Conservation (phyloP, 1,139 yeast species). For the Spathaspora sp. region DNA sequence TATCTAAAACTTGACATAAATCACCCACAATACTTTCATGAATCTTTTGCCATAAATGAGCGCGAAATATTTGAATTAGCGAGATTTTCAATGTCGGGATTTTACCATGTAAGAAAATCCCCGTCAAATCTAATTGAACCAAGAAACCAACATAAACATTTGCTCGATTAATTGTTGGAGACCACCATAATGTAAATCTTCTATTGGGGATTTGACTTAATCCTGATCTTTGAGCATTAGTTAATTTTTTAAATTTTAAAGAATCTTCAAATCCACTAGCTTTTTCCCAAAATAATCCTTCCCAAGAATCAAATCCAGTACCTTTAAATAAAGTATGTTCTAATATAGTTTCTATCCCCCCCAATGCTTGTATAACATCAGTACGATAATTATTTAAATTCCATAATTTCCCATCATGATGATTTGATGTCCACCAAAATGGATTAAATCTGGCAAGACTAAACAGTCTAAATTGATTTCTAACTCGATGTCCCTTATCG, state of each 20-base stretch:
- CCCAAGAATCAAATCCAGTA: conserved; percentile 98
- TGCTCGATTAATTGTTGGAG: conserved; percentile 97
- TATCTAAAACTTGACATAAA: conserved; percentile 87
- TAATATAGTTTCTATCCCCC: conserved; percentile 94
- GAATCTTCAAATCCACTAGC: conserved; percentile 97
- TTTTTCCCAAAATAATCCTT: conserved; percentile 97
- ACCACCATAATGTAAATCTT: conserved; percentile 98
- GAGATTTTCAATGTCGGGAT: conserved; percentile 96
- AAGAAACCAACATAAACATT: conserved; percentile 97
- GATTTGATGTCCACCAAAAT: conserved; percentile 94
- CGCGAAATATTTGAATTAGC: conserved; percentile 91
- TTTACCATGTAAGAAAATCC: conserved; percentile 95
- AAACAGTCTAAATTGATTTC: conserved; percentile 76
- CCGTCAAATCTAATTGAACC: conserved; percentile 94
- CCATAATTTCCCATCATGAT: conserved; percentile 97
- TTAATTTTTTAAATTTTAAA: conserved; percentile 87
- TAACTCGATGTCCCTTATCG: conserved; percentile 88
- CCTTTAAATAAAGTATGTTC: conserved; percentile 96
- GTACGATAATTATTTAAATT: conserved; percentile 89
- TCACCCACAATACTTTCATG: conserved; percentile 96
- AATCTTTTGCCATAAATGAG: conserved; percentile 98
- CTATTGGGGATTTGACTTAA: conserved; percentile 97
- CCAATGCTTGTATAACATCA: conserved; percentile 95
- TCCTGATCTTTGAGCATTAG: conserved; percentile 97
- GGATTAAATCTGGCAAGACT: conserved; percentile 75